Base-by-base conservation (phyloP, 768 basidiomycete species). In the Leccinellum albellum region DNA sequence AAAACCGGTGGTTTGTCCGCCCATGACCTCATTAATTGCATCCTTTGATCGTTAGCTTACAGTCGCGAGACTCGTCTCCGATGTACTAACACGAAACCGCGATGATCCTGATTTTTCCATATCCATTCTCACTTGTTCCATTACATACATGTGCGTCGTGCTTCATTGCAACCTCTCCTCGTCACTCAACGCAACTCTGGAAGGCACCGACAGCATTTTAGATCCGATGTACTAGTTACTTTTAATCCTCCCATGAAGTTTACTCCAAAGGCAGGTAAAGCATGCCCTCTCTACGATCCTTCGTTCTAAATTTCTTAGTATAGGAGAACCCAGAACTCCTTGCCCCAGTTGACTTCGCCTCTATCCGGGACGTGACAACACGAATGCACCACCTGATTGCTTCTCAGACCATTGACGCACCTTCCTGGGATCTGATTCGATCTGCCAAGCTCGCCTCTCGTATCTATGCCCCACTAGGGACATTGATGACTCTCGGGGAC, bases 401-500 rank as follows among this genome's bases (percentile, higher is more conserved):
- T 58, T 81, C 82, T 26, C 90, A 89, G 6, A 91, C 89, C 1
- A 78, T 92, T 50, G 88, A 92, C 60, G 87, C 92, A 3, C 94
- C 93, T 24, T 88, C 88, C 6, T 95, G 93, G 91, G 80, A 85
- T 60, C 75, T 87, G 32, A 78, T 92, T 40, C 82, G 91, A 46
- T 82, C 80, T 21, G 86, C 88, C 23, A 91, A 91, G 68, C 78
- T 89, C 46, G 89, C 91, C 4, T 79, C 89, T 17, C 75, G 89
- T 26, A 85, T 95, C 47, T 95, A 95, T 64, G 90, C 85, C 6
- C 93, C 93, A 3, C 75, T 94, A n/a, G 93, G 93, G 42, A 94
- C 93, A 14, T 77, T 74, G 13, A 91, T 95, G 88, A 83, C 79
- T 54, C 77, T 95, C 15, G 92, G 94, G 12, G 89, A 95, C 68